These are phyloP conservation scores for Fragaria ananassa DNA, from an alignment of 306 rosid genomes.

Conservation along the genomic window DNA sequence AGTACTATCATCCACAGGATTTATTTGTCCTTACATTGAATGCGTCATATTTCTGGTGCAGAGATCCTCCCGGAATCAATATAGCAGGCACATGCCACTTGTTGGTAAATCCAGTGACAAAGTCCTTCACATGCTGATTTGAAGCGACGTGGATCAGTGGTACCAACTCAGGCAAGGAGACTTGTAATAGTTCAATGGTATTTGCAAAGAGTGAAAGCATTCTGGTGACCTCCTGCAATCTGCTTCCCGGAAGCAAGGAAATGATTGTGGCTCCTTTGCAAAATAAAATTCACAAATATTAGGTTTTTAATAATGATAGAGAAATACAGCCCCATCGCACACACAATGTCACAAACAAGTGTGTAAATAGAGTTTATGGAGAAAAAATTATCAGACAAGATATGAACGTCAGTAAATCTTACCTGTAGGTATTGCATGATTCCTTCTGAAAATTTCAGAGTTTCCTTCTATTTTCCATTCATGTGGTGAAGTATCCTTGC, in stretches of 20 bases:
- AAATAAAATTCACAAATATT: conserved; percentile 23
- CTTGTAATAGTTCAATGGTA: conserved; percentile 53
- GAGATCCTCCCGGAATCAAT: conserved; percentile 67
- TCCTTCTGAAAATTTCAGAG: conserved; percentile 47
- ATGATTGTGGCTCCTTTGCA: conserved; percentile 67
- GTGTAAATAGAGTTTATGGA: background rate
- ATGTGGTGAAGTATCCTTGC: conserved; percentile 41
- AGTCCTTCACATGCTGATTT: conserved; percentile 59
- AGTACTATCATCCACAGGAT: background rate
- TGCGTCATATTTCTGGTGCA: conserved; percentile 68
- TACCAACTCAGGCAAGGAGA: conserved; percentile 46
- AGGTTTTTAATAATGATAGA: conserved; percentile 12
- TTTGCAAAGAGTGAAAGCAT: conserved; percentile 70
- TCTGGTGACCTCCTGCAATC: conserved; percentile 81
- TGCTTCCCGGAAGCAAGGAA: conserved; percentile 97
- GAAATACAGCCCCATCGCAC: background rate
- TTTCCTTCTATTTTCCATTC: conserved; percentile 62
- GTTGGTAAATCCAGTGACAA: conserved; percentile 38
- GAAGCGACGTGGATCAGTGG: conserved; percentile 72
- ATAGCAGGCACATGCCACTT: conserved; percentile 73
- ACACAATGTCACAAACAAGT: background rate
- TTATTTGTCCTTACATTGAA: conserved; percentile 55
- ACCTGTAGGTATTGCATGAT: conserved; percentile 68
- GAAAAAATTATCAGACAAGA: background rate
- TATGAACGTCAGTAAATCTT: conserved; percentile 17